phyloP scores from a whole-genome alignment of 805 yeast species.

The Barnettozyma pratensis region DNA sequence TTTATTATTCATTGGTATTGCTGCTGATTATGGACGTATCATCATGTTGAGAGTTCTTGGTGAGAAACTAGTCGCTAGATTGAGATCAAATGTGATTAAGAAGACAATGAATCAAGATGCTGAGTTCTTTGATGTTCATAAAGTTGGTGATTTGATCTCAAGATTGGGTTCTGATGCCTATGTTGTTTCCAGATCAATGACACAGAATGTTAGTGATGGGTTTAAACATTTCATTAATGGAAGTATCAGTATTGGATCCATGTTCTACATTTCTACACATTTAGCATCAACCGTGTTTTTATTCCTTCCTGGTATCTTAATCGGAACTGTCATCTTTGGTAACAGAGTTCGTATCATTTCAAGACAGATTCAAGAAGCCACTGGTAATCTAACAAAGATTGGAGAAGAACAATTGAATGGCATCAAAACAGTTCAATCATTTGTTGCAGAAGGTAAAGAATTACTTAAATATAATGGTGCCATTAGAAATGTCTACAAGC shows the following conservation, averaged over 20 bases:
- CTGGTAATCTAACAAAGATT: slow-evolving; percentile 83
- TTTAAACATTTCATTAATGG: slow-evolving; percentile 78
- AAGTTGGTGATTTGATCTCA: slow-evolving; percentile 91
- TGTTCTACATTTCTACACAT: slow-evolving; percentile 79
- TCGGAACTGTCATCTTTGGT: slow-evolving; percentile 81
- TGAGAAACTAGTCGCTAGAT: slow-evolving; percentile 78
- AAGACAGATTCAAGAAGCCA: slow-evolving; percentile 73
- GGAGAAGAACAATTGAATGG: slow-evolving; percentile 91
- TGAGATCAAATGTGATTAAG: slow-evolving; percentile 72
- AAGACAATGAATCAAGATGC: slow-evolving; percentile 84
- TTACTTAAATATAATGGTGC: slow-evolving; percentile 71
- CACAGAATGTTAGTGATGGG: slow-evolving; percentile 92
- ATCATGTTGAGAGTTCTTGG: slow-evolving; percentile 69
- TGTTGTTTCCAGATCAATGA: slow-evolving; percentile 79
- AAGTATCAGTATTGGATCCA: slow-evolving; percentile 80
- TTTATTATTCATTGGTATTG: slow-evolving; percentile 47
- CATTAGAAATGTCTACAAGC: slow-evolving; percentile 55
- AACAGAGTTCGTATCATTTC: slow-evolving; percentile 72
- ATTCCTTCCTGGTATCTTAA: slow-evolving; percentile 74
- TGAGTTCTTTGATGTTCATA: slow-evolving; percentile 88
- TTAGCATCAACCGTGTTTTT: slow-evolving; percentile 75
- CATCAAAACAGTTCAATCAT: slow-evolving; percentile 83
- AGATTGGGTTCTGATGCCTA: slow-evolving; percentile 87
- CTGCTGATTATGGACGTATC: slow-evolving; percentile 73
- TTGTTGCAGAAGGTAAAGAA: slow-evolving; percentile 82